phyloP scores from a whole-genome alignment of 306 rosid genomes.

The Glycyrrhiza uralensis region DNA sequence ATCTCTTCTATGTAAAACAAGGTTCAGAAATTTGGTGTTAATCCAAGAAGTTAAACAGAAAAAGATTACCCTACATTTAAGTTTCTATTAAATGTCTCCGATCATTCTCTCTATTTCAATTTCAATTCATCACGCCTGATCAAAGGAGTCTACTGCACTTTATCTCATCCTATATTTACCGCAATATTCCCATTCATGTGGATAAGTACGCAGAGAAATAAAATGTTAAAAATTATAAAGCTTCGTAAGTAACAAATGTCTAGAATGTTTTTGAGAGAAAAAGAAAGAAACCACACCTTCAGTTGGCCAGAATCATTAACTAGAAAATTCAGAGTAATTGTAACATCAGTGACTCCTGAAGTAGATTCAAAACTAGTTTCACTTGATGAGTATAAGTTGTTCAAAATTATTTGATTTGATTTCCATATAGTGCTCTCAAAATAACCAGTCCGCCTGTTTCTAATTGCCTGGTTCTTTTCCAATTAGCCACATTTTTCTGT shows the following conservation, averaged over 20 bases:
- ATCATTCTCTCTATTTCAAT: neutral
- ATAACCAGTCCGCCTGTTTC: conserved; percentile 77
- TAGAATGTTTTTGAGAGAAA: neutral
- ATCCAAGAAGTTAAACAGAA: neutral
- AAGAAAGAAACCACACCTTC: conserved; percentile 50
- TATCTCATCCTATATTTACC: neutral
- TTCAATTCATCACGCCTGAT: neutral
- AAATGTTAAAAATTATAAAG: neutral
- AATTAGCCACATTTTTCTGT: conserved; percentile 71
- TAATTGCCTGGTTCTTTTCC: conserved; percentile 76
- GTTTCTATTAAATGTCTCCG: conserved; percentile 1
- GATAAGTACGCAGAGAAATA: conserved; percentile 8
- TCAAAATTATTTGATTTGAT: conserved; percentile 41
- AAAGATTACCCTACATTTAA: neutral
- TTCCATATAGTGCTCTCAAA: conserved; percentile 74
- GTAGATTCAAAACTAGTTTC: conserved; percentile 49
- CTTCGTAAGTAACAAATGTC: neutral
- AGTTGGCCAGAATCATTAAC: conserved; percentile 83
- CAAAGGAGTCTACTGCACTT: conserved; percentile 1
- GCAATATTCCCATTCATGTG: neutral
- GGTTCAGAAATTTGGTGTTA: neutral
- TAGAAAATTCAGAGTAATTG: conserved; percentile 80
- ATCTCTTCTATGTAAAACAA: conserved; percentile 1
- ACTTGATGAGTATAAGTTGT: conserved; percentile 42
- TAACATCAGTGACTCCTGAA: conserved; percentile 70